phyloP scores from a whole-genome alignment of 176 grass and related monocot species.

The Canna indica region DNA sequence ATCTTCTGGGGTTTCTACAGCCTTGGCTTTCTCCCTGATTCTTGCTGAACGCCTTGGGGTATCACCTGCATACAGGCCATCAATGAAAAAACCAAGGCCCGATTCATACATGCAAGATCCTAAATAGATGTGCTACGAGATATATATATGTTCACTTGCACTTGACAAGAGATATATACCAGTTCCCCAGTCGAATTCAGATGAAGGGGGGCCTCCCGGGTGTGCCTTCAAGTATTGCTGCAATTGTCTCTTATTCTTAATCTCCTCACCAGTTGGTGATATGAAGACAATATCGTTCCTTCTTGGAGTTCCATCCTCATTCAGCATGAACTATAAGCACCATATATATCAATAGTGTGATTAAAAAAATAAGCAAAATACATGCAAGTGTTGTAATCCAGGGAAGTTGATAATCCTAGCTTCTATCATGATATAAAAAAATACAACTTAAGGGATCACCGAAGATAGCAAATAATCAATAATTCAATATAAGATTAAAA shows the following conservation, averaged over 20 bases:
- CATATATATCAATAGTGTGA: neutral
- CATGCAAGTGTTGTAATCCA: no score
- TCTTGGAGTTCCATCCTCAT: slow-evolving; percentile 35
- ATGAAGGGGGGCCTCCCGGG: slow-evolving; percentile 52
- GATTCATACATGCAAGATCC: neutral
- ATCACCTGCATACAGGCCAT: slow-evolving; percentile 49
- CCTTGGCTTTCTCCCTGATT: slow-evolving; percentile 90
- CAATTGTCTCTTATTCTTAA: slow-evolving; percentile 79
- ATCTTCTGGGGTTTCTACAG: slow-evolving; percentile 59
- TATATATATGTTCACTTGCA: neutral
- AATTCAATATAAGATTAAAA: no score
- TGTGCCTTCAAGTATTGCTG: slow-evolving; percentile 72
- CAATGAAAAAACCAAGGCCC: neutral
- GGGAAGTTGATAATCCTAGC: no score
- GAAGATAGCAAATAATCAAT: no score
- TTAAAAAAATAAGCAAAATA: no score
- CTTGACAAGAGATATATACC: slow-evolving; percentile 32
- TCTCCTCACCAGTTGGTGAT: slow-evolving; percentile 81
- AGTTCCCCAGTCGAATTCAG: slow-evolving; percentile 90
- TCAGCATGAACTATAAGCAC: slow-evolving; percentile 54
- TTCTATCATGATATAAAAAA: no score
- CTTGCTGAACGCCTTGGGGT: slow-evolving; percentile 84
- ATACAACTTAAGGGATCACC: no score
- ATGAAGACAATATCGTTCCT: slow-evolving; percentile 82
- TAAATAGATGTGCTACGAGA: neutral